Evolutionary conservation across 768 basidiomycete genomes (phyloP).

Genomic region (Ramaria sp.): DNA sequence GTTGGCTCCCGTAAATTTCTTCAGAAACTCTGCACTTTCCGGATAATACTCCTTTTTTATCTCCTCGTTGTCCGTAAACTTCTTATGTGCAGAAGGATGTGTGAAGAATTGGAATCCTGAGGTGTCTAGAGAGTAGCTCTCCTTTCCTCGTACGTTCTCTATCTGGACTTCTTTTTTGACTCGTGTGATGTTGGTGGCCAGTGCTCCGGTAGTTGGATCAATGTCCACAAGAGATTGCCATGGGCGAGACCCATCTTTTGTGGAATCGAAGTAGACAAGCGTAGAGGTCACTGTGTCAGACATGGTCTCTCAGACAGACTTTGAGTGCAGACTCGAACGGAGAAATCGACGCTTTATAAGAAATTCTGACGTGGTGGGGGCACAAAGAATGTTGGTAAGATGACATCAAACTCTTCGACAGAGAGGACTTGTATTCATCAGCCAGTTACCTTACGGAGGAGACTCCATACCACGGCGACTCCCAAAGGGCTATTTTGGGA

Average conservation of each 20-base stretch:
- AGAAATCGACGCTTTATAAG: no score
- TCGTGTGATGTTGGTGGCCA: conserved; percentile 25
- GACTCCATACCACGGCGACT: no score
- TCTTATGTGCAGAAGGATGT: conserved; percentile 12
- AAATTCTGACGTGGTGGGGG: no score
- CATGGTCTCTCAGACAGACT: background rate
- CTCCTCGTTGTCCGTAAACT: conserved; percentile 25
- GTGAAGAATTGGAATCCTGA: conserved; percentile 35
- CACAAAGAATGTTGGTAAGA: no score
- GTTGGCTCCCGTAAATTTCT: conserved; percentile 28
- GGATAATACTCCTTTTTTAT: conserved; percentile 29
- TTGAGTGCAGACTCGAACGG: no score
- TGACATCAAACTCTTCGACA: no score
- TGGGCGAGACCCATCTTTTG: conserved; percentile 29
- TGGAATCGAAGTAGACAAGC: conserved; percentile 26
- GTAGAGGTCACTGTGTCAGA: conserved; percentile 8
- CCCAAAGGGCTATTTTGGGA: no score
- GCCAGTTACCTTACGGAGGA: no score
- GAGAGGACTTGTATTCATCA: no score
- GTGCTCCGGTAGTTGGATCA: conserved; percentile 24
- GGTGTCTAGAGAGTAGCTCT: conserved; percentile 22
- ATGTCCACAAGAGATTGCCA: conserved; percentile 25
- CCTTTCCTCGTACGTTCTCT: conserved; percentile 25
- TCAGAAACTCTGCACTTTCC: conserved; percentile 27
- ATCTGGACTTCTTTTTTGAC: conserved; percentile 13